Conservation (phyloP, 257 asterid species). For the Datura wrightii region DNA sequence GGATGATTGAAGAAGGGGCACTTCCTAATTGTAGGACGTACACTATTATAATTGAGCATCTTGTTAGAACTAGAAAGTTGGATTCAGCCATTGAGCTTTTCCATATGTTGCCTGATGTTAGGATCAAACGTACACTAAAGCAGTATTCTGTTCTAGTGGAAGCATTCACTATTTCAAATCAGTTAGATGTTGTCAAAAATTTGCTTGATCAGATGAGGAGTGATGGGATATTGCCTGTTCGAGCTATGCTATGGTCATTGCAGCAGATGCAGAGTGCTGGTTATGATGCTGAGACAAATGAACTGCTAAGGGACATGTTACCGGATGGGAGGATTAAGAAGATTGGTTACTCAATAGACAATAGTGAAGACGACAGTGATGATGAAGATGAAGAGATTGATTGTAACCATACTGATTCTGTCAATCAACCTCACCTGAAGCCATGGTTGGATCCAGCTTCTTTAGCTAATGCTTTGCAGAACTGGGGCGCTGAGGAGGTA, state of each 20-base stretch:
- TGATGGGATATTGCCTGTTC: conserved; percentile 88
- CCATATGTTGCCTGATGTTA: conserved; percentile 68
- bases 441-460: conserved; percentile 95
- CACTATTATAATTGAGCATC: conserved; percentile 80
- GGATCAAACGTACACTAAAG: conserved; percentile 70
- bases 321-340: conserved; percentile 77
- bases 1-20: conserved; percentile 78
- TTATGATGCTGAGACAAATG: conserved; percentile 59
- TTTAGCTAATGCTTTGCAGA: conserved; percentile 70
- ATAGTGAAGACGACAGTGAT: conserved; percentile 57
- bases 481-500: conserved; percentile 76
- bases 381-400: conserved; percentile 53
- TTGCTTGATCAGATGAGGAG: conserved; percentile 80
- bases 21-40: conserved; percentile 90
- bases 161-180: conserved; percentile 53
- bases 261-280: conserved; percentile 75
- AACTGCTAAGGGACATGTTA: conserved; percentile 61
- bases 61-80: conserved; percentile 54
- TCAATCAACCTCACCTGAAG: conserved; percentile 60
- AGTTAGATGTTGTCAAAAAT: conserved; percentile 56
- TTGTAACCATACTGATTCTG: conserved; percentile 34
- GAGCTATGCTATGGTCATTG: conserved; percentile 69
- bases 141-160: conserved; percentile 75
- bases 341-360: conserved; percentile 52
- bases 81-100: conserved; percentile 73